phyloP scores from a whole-genome alignment of 1,284 basidiomycete species.

The Pseudomicrostroma phylloplanum region DNA sequence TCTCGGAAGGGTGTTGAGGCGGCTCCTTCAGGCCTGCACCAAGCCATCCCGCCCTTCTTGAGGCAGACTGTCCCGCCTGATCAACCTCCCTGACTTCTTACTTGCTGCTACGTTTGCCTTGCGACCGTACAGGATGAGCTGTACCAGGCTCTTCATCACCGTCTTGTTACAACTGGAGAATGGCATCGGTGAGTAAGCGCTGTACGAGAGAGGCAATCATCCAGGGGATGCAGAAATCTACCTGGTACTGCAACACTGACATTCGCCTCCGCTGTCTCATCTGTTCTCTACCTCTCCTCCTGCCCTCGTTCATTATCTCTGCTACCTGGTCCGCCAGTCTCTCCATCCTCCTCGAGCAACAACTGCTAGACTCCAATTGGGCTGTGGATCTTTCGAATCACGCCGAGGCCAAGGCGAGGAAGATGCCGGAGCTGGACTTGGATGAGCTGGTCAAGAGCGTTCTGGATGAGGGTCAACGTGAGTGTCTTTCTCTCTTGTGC shows the following conservation, averaged over 20 bases:
- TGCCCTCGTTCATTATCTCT: no score
- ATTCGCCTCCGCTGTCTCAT: background rate
- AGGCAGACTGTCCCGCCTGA: no score
- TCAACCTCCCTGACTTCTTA: no score
- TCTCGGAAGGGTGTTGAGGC: no score
- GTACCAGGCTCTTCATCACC: constrained; percentile 5
- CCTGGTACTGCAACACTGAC: background rate
- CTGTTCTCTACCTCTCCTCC: background rate
- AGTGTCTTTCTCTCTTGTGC: background rate
- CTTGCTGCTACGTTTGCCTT: no score
- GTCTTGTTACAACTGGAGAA: constrained; percentile 1
- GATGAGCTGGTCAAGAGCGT: constrained; percentile 3
- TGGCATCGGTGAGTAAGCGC: constrained; percentile 5
- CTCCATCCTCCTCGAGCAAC: background rate
- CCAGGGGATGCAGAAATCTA: no score
- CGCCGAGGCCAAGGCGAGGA: background rate
- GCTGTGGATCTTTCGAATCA: background rate
- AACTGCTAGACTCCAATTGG: constrained; percentile 3
- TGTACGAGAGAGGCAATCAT: no score
- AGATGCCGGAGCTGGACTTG: constrained; percentile 1
- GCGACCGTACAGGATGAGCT: constrained; percentile 12
- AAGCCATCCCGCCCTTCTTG: no score
- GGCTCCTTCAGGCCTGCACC: no score
- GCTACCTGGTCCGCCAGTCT: background rate
- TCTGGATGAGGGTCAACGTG: background rate